Conservation (phyloP, 2,329 filamentous ascomycete species). For the Colletotrichum tanaceti region DNA sequence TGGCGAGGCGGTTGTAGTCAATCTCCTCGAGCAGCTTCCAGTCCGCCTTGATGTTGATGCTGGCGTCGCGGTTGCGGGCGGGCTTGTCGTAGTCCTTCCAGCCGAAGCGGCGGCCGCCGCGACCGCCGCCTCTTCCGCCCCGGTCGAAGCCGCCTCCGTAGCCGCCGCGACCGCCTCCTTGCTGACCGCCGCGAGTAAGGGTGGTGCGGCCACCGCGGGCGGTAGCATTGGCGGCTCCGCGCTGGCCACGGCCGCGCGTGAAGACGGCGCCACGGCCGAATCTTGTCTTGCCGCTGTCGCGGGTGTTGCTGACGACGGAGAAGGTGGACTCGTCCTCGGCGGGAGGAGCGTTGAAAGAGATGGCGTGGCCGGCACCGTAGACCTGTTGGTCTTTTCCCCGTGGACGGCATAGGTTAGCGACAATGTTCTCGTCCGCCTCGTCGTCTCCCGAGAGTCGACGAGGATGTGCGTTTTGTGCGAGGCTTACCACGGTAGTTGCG, state of each 20-base stretch:
- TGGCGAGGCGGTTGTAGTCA: slow-evolving; percentile 93
- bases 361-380: slow-evolving; percentile 89
- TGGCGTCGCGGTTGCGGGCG: slow-evolving; percentile 93
- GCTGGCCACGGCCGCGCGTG: slow-evolving; percentile 86
- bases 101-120: slow-evolving; percentile 88
- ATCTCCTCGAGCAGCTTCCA: slow-evolving; percentile 98
- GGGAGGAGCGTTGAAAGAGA: slow-evolving; percentile 88
- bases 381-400: slow-evolving; percentile 87
- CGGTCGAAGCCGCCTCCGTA: slow-evolving; percentile 74
- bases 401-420: slow-evolving; percentile 30
- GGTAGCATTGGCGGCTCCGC: slow-evolving; percentile 63
- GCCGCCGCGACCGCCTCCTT: slow-evolving; percentile 72
- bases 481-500: slow-evolving; percentile 87
- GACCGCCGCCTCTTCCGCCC: slow-evolving; percentile 76
- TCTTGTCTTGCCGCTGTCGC: slow-evolving; percentile 85
- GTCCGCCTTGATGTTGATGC: slow-evolving; percentile 94
- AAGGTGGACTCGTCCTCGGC: slow-evolving; percentile 97
- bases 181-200: slow-evolving; percentile 75
- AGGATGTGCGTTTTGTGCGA: neutral
- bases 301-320: slow-evolving; percentile 96
- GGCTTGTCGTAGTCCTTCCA: slow-evolving; percentile 99
- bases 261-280: slow-evolving; percentile 92
- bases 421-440: slow-evolving; percentile 1
- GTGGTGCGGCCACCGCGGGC: slow-evolving; percentile 69
- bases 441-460: neutral